phyloP scores from a whole-genome alignment of 1,139 yeast species.

The Saccharomycopsis hybrid region DNA sequence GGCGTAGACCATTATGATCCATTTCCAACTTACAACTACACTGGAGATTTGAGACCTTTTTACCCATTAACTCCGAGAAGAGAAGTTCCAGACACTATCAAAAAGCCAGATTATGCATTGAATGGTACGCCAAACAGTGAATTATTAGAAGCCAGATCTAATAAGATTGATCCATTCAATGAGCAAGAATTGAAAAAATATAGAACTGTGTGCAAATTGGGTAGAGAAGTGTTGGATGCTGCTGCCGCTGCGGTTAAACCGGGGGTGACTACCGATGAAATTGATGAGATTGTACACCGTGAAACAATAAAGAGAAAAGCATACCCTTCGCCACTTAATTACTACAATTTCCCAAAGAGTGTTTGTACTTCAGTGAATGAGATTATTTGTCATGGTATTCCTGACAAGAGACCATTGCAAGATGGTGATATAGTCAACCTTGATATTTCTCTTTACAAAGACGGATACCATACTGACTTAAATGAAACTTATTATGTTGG shows the following conservation, averaged over 20 bases:
- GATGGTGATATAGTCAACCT: conserved; percentile 95
- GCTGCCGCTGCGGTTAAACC: conserved; percentile 81
- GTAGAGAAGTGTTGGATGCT: conserved; percentile 79
- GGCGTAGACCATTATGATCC: conserved; percentile 61
- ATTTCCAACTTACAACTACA: conserved; percentile 67
- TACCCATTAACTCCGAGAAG: conserved; percentile 79
- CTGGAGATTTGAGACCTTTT: conserved; percentile 69
- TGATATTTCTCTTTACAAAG: conserved; percentile 78
- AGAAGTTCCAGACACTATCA: conserved; percentile 63
- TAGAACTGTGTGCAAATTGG: conserved; percentile 66
- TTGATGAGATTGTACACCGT: conserved; percentile 78
- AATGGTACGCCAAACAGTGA: conserved; percentile 79
- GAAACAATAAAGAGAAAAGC: conserved; percentile 87
- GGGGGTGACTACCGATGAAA: conserved; percentile 90
- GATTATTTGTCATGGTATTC: conserved; percentile 95
- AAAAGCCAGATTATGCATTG: conserved; percentile 76
- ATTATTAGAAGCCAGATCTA: conserved; percentile 62
- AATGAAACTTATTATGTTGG: conserved; percentile 98
- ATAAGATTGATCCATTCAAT: conserved; percentile 54
- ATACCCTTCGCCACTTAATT: conserved; percentile 94
- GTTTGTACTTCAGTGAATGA: conserved; percentile 93
- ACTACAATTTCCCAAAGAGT: conserved; percentile 89
- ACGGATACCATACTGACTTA: conserved; percentile 90
- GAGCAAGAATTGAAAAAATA: conserved; percentile 67
- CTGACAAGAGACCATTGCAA: conserved; percentile 75